Base-by-base conservation (phyloP, 2,329 filamentous ascomycete genomes). In the Onygenales sp. region DNA sequence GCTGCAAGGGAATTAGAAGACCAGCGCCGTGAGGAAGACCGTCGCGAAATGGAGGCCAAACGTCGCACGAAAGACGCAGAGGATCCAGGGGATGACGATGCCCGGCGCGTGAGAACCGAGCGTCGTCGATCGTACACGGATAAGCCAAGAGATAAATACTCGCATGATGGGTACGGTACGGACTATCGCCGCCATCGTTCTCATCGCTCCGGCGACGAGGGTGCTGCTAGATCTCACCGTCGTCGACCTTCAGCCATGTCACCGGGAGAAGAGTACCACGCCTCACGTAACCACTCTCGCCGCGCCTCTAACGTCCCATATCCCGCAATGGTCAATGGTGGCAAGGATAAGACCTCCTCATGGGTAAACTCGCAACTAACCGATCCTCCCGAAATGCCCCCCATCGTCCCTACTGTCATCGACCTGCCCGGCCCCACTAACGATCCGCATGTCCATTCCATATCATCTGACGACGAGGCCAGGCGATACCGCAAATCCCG, bases 281-380 rank as follows among this genome's bases (percentile, higher is more conserved):
- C 66, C 50, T 59, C 63, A 41, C 65, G 64, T 38, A 65, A 63
- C 36, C 58, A 58, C 10, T 59, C 60, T 45, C 63, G 61, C 11
- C 55, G 51, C 32, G 41, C 51, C 14, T 45, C 54, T 11, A 57
- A 57, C 21, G 47, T 59, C 17, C 56, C 63, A 55, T 50, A 59
- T 48, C 60, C 60, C 1, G 65, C 67, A 35, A 62, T 68, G 55
- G 66, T 65, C 58, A 59, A 62, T 35, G 67, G 69, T 17, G 70
- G 65, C 21, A 72, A 70, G 59, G 72, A 77, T 51, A 76, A 77
- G 61, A 77, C 73, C 36, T 74, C 73, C 7, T 75, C 72, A 6
- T 78, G 75, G 75, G 68, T 78, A 7, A 66, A 77, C 55, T 74
- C 72, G 2, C 74, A 76, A 59, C 65, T 69, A 7, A 69, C 68